These are phyloP conservation scores for Malassezia cuniculi DNA, from an alignment of 1,284 basidiomycete genomes.

Conservation along the genomic window DNA sequence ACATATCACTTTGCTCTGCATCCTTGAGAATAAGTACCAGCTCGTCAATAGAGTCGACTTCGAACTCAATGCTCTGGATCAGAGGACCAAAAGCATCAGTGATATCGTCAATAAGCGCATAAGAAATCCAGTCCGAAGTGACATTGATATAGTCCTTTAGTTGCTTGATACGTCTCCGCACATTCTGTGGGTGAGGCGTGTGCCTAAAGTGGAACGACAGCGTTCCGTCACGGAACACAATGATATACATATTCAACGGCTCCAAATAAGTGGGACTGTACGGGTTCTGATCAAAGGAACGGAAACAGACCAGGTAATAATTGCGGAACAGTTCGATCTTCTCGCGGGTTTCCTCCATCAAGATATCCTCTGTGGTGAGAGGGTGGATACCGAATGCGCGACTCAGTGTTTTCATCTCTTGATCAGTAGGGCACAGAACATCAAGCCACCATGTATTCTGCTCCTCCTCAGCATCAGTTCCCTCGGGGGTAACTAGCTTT, in stretches of 20 bases:
- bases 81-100: constrained; percentile 97
- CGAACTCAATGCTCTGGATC: constrained; percentile 97
- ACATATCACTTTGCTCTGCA: constrained; percentile 66
- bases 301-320: constrained; percentile 98
- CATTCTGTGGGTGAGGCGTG: constrained; percentile 94
- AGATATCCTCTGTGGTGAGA: constrained; percentile 95
- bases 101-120: constrained; percentile 98
- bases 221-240: constrained; percentile 96
- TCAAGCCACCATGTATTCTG: constrained; percentile 95
- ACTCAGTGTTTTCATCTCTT: constrained; percentile 92
- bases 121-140: constrained; percentile 99
- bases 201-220: constrained; percentile 94
- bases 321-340: constrained; percentile 99
- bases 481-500: constrained; percentile 5
- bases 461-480: constrained; percentile 48
- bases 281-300: constrained; percentile 95
- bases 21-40: constrained; percentile 88
- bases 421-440: constrained; percentile 82
- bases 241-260: constrained; percentile 98
- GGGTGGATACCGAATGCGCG: constrained; percentile 77
- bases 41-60: constrained; percentile 98
- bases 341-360: constrained; percentile 97
- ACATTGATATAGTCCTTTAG: constrained; percentile 98
- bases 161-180: constrained; percentile 93
- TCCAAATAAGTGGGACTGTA: constrained; percentile 96